Evolutionary conservation across 140 eudicot genomes (phyloP), one percentile per base, ranked within the genome.

Genomic region (Erigeron philadelphicus): DNA sequence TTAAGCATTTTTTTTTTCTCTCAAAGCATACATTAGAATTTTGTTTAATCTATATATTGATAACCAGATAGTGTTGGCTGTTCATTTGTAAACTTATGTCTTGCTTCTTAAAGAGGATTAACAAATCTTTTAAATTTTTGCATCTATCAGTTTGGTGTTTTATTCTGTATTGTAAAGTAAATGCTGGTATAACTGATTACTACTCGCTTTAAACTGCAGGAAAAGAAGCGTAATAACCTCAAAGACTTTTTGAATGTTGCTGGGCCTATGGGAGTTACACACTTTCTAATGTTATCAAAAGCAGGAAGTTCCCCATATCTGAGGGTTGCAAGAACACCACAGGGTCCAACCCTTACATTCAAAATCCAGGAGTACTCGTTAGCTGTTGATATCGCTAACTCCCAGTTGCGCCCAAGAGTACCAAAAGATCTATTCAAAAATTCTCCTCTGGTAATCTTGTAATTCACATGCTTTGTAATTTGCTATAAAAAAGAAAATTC

Each of bases 251-350:
- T 91, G 80, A 91, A 88, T 71, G 92, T 91, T 79, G 95, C 97
- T 0, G 96, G 96, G 52, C 95, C 96, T 10, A 88, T 91, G 96
- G 96, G 96, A 44, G 97, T 91, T 23, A 88, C 97, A 13, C 96
- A 91, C 75, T 91, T 91, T 61, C 97, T 91, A 49, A 91, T 91
- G 75, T 59, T 91, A 75, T 91, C 96, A 57, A 91, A 91, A 82
- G 77, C 89, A 45, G 87, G 84, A 62, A 61, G 61, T 49, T 86
- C 96, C 4, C 95, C 97, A 13, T 91, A 84, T 80, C 73, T 91
- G 86, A 88, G 96, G 76, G 96, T 91, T 70, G 96, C 96, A 45
- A 77, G 87, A 78, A 88, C 96, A 2, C 96, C 96, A 23, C 97
- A 91, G 77, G 97, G 96, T 4, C 97, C 97, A 12, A 91, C 97